Conservation (phyloP, 768 basidiomycete species). For the Xanthoconium stramineum region DNA sequence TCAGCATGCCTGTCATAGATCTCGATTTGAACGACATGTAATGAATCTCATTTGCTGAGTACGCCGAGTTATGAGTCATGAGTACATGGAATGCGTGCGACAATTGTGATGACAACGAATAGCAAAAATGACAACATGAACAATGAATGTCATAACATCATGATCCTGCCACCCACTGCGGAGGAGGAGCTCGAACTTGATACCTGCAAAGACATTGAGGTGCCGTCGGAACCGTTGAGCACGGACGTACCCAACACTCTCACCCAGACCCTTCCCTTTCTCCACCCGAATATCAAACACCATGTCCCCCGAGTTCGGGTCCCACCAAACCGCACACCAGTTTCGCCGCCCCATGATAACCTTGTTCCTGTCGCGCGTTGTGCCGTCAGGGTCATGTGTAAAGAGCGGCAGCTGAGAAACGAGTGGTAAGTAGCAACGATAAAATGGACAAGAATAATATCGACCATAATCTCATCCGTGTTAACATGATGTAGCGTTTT, state of each 20-base stretch:
- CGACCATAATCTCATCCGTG: constrained; percentile 88
- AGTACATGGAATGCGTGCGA: neutral
- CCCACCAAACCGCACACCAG: constrained; percentile 73
- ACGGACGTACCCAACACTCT: constrained; percentile 67
- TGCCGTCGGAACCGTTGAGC: neutral
- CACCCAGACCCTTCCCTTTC: constrained; percentile 74
- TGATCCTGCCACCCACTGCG: constrained; percentile 34
- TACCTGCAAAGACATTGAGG: constrained; percentile 35
- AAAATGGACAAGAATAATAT: neutral
- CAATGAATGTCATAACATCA: constrained; percentile 1
- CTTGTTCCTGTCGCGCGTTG: constrained; percentile 61
- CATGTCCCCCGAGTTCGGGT: constrained; percentile 57
- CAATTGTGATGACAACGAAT: neutral
- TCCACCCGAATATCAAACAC: constrained; percentile 86
- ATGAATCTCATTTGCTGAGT: constrained; percentile 10
- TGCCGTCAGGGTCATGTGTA: constrained; percentile 70
- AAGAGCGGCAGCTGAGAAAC: constrained; percentile 68
- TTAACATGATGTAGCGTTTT: constrained; percentile 76
- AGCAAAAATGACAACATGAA: neutral
- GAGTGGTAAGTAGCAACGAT: neutral
- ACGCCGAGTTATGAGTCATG: neutral
- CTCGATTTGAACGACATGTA: constrained; percentile 25
- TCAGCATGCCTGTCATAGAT: constrained; percentile 27
- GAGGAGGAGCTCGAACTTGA: constrained; percentile 41
- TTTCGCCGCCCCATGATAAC: constrained; percentile 87